Base-by-base conservation (phyloP, 2,329 filamentous ascomycete species). In the Trichoderma citrinoviride region DNA sequence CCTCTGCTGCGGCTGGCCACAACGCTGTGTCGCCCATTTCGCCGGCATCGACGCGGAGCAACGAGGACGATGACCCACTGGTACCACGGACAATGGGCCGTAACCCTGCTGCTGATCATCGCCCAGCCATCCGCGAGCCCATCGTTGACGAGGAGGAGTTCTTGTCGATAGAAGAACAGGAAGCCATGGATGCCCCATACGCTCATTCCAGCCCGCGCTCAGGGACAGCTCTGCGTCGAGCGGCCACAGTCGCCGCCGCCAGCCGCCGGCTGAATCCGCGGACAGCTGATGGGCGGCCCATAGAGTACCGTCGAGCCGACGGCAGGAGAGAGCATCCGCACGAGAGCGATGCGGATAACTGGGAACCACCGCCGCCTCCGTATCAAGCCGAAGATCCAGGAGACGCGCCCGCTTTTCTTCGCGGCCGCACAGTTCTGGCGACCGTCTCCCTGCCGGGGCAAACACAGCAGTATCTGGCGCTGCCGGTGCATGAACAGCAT, bases 311-410 rank as follows among this genome's bases (percentile, higher is more conserved):
- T 50, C 84, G 89, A 52, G 88, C 89, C 15, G 88, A 91, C 75
- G 87, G 88, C 7, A 82, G 88, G 47, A 81, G 85, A 47, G 89
- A 93, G 71, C 83, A 92, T 70, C 91, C 91, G 4, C 91, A 95
- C 74, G 91, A 95, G 76, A 94, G 91, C 68, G 91, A 95, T 73
- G 91, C 91, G 4, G 92, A 95, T 71, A 92, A 93, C 70, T 96
- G 92, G 92, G 90, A 93, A 5, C 90, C 91, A 5, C 92, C 92
- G 5, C 92, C 92, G 8, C 92, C 92, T 3, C 91, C 91, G 1
- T 96, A 96, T 71, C 86, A 87, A 46, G 85, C 86, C 62, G 87
- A 90, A 0, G 84, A 86, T 54, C 84, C 85, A 0, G 81, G 80
- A 10, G 84, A 86, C 69, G 68, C 85, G 63, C 85, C 85, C 1